Evolutionary conservation across 176 grass and related monocot species (phyloP), one percentile per base, ranked within the genome.

Genomic region (Avena eriantha): DNA sequence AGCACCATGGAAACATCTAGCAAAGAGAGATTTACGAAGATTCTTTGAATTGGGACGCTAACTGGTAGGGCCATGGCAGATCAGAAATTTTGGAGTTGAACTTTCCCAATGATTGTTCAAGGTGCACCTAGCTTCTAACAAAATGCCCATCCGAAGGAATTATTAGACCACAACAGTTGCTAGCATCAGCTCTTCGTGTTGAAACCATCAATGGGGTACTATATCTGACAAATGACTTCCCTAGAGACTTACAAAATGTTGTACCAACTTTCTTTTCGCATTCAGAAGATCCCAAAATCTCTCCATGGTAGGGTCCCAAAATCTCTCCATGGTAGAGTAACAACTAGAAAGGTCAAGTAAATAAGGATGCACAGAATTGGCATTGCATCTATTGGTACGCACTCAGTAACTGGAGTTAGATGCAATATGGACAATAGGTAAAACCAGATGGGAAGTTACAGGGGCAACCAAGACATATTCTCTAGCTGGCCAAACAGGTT

Each of bases 31-130:
- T 85, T 33, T 21, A 78, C 6, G 11, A 70, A 43, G 41, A 85
- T 88, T 76, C 82, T 84, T 70, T 71, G 60, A 81, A 88, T 88
- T 61, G 11, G 65, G 82, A 46, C 22, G 34, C 39, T 58, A 66
- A 91, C 63, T 53, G 49, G 29, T 22, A 80, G 46, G 55, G 55
- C 54, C 73, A 34, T 48, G 17, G 63, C 58, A 78, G 82, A 86
- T 79, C 34, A 1, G 43, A 84, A 80, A 53, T 78, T 70, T 81
- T 35, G 66, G 77, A 49, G 33, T 82, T 81, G 43, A 64, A 86
- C 43, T 54, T 88, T 47, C 70, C 75, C 76, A 78, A 85, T 82
- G 77, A 82, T 88, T 88, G 82, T 88, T 81, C 77, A 78, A 69
- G 81, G 81, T 84, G 76, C 81, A 69, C 80, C 58, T 80, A 75